These are phyloP conservation scores for Pichia paraexigua DNA, from an alignment of 805 yeast genomes.

Conservation along the genomic window DNA sequence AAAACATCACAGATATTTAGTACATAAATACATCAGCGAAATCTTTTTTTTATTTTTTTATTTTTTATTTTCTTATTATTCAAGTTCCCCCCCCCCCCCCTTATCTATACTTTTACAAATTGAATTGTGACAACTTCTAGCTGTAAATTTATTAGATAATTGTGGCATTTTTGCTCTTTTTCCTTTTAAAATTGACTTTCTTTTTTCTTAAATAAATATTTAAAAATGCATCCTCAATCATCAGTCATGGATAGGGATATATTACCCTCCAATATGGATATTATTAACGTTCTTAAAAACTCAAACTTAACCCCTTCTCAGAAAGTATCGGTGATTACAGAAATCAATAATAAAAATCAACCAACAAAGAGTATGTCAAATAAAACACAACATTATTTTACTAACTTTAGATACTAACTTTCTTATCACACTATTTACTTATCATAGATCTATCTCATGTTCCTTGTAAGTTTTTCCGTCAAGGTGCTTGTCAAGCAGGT, in stretches of 20 bases:
- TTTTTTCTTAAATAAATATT: neutral
- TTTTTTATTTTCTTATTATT: no score
- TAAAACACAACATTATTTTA: neutral
- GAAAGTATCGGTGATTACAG: constrained; percentile 17
- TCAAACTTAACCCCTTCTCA: constrained; percentile 17
- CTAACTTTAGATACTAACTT: neutral
- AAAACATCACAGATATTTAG: no score
- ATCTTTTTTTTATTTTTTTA: no score
- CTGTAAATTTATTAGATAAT: neutral
- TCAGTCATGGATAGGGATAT: constrained; percentile 18
- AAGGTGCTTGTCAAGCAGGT: constrained; percentile 96
- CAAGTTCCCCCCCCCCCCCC: neutral
- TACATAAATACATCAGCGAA: no score
- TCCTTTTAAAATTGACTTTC: neutral
- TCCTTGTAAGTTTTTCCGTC: constrained; percentile 89
- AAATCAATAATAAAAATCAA: constrained; percentile 17
- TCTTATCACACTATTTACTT: neutral
- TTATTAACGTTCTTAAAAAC: constrained; percentile 14
- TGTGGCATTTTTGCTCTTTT: neutral
- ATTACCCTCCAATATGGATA: constrained; percentile 9
- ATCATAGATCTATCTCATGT: constrained; percentile 72
- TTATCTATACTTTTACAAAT: neutral
- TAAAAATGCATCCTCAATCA: constrained; percentile 25
- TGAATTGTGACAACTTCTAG: neutral
- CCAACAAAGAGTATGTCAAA: constrained; percentile 18